Evolutionary conservation across 139 green algal genomes (phyloP).

Genomic region (Chlamydomonas schloesseri): DNA sequence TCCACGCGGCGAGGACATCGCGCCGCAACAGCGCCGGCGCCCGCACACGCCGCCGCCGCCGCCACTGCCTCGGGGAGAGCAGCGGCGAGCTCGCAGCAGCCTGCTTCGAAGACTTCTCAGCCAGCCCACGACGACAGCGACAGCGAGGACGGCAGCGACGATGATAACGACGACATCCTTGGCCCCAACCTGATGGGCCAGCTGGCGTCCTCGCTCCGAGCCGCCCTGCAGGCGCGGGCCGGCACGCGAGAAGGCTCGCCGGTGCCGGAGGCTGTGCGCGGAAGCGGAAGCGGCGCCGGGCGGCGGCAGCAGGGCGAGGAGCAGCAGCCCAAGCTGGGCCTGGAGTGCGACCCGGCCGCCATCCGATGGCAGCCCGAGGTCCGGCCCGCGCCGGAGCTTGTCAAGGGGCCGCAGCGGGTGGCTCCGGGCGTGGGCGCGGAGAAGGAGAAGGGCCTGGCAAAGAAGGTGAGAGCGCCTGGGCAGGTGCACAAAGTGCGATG

Average conservation of each 20-base stretch:
- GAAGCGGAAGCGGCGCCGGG: background rate
- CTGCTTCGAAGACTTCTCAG: too few species aligned
- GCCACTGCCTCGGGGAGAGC: too few species aligned
- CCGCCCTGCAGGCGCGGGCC: background rate
- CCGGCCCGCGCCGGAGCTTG: background rate
- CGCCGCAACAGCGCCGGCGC: too few species aligned
- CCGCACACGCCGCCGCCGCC: too few species aligned
- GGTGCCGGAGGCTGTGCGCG: background rate
- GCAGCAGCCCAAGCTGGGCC: background rate
- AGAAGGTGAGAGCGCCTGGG: slow-evolving; percentile 33
- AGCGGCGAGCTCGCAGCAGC: too few species aligned
- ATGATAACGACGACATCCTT: background rate
- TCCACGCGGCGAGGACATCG: too few species aligned
- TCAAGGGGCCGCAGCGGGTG: background rate
- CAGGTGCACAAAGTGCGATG: too few species aligned
- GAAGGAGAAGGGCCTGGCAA: slow-evolving; percentile 58
- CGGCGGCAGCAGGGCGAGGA: too few species aligned
- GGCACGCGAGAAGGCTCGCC: background rate
- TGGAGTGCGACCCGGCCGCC: background rate
- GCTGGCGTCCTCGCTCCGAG: slow-evolving; percentile 13
- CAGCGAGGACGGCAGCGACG: background rate
- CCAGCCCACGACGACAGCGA: background rate
- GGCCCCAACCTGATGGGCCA: slow-evolving; percentile 9
- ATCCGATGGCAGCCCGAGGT: slow-evolving; percentile 9
- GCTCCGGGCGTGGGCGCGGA: background rate